phyloP scores from a whole-genome alignment of 306 rosid species.

The barrel medic (Medicago truncatula) region DNA sequence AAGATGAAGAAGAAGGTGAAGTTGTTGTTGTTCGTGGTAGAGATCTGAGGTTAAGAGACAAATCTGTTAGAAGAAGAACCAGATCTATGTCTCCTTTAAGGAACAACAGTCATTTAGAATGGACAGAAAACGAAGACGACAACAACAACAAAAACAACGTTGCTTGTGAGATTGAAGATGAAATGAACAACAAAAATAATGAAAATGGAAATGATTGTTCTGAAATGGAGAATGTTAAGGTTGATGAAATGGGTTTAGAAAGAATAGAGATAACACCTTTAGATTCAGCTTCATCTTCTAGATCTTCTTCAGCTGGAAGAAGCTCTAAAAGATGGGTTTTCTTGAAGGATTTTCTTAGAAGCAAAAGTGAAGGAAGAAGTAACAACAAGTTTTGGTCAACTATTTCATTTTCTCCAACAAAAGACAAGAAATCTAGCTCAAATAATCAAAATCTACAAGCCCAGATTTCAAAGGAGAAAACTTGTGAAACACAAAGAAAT shows the following conservation, averaged over 20 bases:
- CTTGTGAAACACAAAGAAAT: not conserved
- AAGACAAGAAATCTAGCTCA: conserved; percentile 64
- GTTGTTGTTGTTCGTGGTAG: conserved; percentile 64
- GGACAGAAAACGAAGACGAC: conserved; percentile 49
- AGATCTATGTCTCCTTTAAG: conserved; percentile 95
- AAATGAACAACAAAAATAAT: conserved; percentile 3
- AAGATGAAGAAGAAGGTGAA: conserved; percentile 31
- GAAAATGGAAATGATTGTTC: not conserved
- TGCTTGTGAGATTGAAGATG: conserved; percentile 12
- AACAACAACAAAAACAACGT: not conserved
- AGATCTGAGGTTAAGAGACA: conserved; percentile 77
- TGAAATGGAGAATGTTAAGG: conserved; percentile 50
- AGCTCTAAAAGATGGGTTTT: conserved; percentile 92
- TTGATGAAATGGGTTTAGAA: conserved; percentile 59
- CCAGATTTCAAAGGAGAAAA: conserved; percentile 46
- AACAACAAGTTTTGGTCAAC: conserved; percentile 92
- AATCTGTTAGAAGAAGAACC: conserved; percentile 76
- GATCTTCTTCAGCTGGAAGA: conserved; percentile 93
- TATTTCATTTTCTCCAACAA: conserved; percentile 68
- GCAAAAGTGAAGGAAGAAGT: conserved; percentile 96
- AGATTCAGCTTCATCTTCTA: conserved; percentile 80
- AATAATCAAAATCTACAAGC: conserved; percentile 12
- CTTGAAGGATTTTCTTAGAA: conserved; percentile 86
- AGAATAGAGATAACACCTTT: conserved; percentile 50
- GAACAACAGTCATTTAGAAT: conserved; percentile 53